Evolutionary conservation across 768 basidiomycete species (phyloP).

Genomic region (Russula brevipes): DNA sequence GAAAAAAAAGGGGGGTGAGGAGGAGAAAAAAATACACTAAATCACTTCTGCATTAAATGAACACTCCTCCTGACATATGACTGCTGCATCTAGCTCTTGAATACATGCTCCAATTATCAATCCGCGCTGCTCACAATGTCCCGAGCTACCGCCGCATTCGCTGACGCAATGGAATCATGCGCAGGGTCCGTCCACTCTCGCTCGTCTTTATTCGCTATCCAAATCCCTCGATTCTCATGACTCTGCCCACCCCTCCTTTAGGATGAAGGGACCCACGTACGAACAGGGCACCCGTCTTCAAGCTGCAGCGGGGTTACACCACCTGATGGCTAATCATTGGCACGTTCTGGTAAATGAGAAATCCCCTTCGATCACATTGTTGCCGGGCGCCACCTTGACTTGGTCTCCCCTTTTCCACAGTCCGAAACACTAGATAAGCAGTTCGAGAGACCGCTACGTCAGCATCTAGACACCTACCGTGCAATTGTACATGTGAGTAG

Average conservation of each 20-base stretch:
- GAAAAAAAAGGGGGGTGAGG: background rate
- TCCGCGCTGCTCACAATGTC: slow-evolving; percentile 76
- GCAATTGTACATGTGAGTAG: slow-evolving; percentile 58
- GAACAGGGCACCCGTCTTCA: slow-evolving; percentile 78
- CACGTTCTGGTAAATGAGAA: slow-evolving; percentile 67
- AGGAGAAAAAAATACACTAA: too few relatives aligned
- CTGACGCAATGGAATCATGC: slow-evolving; percentile 80
- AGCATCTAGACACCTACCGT: slow-evolving; percentile 77
- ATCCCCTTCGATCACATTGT: background rate
- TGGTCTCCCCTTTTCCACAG: slow-evolving; percentile 35
- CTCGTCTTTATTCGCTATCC: background rate
- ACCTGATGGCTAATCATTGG: slow-evolving; percentile 89
- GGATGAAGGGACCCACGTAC: slow-evolving; percentile 74
- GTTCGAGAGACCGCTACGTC: slow-evolving; percentile 85
- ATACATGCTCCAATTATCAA: slow-evolving; percentile 72
- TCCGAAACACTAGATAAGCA: slow-evolving; percentile 81
- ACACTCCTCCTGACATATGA: too few relatives aligned
- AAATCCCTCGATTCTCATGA: background rate
- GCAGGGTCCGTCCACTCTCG: slow-evolving; percentile 52
- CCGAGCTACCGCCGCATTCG: slow-evolving; percentile 77
- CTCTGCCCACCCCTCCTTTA: slow-evolving; percentile 28
- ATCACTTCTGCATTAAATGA: too few relatives aligned
- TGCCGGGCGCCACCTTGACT: background rate
- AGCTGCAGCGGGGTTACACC: slow-evolving; percentile 83
- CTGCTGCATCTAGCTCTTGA: slow-evolving; percentile 53